Evolutionary conservation across 371 early-diverging fungal genomes (phyloP).

Genomic region (Circinella umbellata): DNA sequence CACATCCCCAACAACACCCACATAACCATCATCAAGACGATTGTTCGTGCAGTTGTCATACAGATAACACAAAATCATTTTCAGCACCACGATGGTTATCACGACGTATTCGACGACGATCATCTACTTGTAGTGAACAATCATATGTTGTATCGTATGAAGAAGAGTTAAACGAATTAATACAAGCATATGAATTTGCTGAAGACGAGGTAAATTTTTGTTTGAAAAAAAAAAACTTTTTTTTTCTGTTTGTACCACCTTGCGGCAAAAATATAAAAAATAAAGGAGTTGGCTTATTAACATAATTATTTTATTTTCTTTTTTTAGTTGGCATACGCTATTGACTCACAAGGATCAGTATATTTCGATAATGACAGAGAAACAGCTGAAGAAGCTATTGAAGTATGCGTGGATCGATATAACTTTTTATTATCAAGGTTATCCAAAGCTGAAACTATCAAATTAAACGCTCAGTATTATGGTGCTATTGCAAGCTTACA

Average conservation of each 20-base stretch:
- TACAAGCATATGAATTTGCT: constrained; percentile 14
- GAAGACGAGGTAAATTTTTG: constrained; percentile 10
- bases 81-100: constrained; percentile 14
- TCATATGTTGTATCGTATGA: constrained; percentile 5
- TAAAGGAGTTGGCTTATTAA: background rate
- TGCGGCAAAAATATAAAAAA: background rate
- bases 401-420: constrained; percentile 24
- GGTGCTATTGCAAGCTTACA: constrained; percentile 12
- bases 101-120: constrained; percentile 16
- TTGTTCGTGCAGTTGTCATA: constrained; percentile 6
- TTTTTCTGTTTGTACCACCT: background rate
- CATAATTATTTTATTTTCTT: background rate
- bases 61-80: background rate
- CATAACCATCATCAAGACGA: constrained; percentile 1
- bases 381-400: constrained; percentile 23
- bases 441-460: constrained; percentile 19
- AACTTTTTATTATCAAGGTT: constrained; percentile 22
- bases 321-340: constrained; percentile 30
- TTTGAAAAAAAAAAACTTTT: no score
- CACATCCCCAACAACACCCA: background rate
- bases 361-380: constrained; percentile 25
- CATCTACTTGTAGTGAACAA: constrained; percentile 11
- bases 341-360: constrained; percentile 31
- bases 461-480: constrained; percentile 27
- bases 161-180: constrained; percentile 9